Percentiles rank a stretch among this genome's conserved stretches.
These are phyloP conservation scores for Dissophora ornata DNA, from an alignment of 192 early-diverging fungal species.

Conservation along the genomic window DNA sequence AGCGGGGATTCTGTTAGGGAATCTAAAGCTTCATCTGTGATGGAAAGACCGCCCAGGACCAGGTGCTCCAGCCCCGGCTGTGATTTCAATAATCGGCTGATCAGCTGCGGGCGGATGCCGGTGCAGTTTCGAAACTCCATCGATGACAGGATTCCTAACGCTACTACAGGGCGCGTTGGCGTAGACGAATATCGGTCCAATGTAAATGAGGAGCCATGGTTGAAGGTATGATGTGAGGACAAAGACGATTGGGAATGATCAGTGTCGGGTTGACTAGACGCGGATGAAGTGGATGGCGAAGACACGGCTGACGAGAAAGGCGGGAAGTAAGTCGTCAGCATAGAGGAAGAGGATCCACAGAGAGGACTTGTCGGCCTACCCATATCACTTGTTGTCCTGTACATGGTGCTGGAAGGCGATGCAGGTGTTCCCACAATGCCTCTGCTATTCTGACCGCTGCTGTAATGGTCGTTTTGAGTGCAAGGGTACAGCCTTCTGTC, in stretches of 20 bases:
- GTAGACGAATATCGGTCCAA: conserved; percentile 23
- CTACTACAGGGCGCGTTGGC: background rate
- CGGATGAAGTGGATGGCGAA: conserved; percentile 30
- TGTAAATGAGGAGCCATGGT: conserved; percentile 1
- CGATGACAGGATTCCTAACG: conserved; percentile 7
- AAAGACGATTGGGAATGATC: conserved; percentile 3
- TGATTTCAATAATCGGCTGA: conserved; percentile 17
- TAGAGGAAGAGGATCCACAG: background rate
- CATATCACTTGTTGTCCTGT: too few species aligned
- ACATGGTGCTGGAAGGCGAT: too few species aligned
- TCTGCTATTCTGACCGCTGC: too few species aligned
- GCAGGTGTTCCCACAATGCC: too few species aligned
- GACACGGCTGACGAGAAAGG: conserved; percentile 21
- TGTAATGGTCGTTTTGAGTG: too few species aligned
- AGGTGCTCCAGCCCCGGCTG: conserved; percentile 25
- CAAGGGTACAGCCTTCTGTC: too few species aligned
- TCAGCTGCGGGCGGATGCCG: conserved; percentile 7
- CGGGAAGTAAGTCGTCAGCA: background rate
- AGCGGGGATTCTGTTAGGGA: conserved; percentile 19
- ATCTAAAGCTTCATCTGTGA: conserved; percentile 38
- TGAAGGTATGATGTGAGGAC: background rate
- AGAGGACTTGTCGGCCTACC: background rate
- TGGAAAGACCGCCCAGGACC: conserved; percentile 24
- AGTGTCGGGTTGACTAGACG: conserved; percentile 20
- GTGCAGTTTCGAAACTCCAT: conserved; percentile 34